Percentiles rank a stretch among this genome's conserved stretches.
These are phyloP conservation scores for Vairimorpha apis DNA, from an alignment of 371 early-diverging fungal species.

Conservation along the genomic window DNA sequence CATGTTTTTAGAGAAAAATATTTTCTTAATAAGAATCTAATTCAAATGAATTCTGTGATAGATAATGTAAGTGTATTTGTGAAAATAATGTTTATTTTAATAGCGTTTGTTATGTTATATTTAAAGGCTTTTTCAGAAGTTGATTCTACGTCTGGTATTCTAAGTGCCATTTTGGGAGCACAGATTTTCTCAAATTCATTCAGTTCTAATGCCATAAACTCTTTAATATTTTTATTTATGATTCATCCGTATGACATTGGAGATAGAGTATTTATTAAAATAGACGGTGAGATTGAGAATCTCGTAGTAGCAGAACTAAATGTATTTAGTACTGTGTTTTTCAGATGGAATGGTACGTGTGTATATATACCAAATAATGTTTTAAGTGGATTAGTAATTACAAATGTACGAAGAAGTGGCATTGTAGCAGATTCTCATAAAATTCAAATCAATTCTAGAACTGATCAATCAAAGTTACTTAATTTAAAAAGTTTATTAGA, in stretches of 20 bases:
- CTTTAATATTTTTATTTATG: slow-evolving; percentile 63
- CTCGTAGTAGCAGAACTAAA: slow-evolving; percentile 64
- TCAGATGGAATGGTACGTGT: slow-evolving; percentile 63
- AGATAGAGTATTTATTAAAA: slow-evolving; percentile 60
- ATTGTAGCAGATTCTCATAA: slow-evolving; percentile 59
- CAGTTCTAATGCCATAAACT: slow-evolving; percentile 57
- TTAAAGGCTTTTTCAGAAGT: slow-evolving; percentile 38
- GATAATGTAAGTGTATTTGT: slow-evolving; percentile 49
- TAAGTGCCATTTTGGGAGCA: slow-evolving; percentile 62
- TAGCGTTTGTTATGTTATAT: slow-evolving; percentile 36
- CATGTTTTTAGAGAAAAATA: slow-evolving; percentile 57
- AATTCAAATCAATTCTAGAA: slow-evolving; percentile 59
- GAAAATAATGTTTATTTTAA: slow-evolving; percentile 42
- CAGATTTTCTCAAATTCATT: slow-evolving; percentile 58
- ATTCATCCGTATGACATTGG: slow-evolving; percentile 65
- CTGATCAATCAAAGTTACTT: slow-evolving; percentile 51
- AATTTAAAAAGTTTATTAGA: slow-evolving; percentile 53
- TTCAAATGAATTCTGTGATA: slow-evolving; percentile 60
- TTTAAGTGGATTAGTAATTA: slow-evolving; percentile 54
- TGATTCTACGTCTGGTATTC: slow-evolving; percentile 35
- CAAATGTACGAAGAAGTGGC: slow-evolving; percentile 62
- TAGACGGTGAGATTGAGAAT: slow-evolving; percentile 59
- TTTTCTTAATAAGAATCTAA: slow-evolving; percentile 54
- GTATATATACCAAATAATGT: slow-evolving; percentile 62
- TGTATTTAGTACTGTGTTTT: slow-evolving; percentile 63